These are phyloP conservation scores for Pleurotus cornucopiae DNA, from an alignment of 768 basidiomycete species.

Conservation along the genomic window DNA sequence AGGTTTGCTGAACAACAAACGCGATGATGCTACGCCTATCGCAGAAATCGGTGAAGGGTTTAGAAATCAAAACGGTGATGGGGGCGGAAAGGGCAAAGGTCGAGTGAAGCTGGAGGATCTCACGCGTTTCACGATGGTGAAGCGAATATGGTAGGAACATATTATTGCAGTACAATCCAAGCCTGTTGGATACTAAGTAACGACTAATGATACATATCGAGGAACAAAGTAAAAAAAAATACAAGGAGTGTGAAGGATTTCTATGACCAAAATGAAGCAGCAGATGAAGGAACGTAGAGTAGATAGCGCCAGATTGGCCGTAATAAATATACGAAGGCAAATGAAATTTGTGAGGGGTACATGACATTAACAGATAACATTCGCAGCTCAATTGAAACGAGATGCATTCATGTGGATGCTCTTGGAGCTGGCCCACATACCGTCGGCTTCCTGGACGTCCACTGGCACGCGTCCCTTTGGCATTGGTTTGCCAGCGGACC, in stretches of 20 bases:
- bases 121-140: slow-evolving; percentile 94
- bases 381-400: not conserved
- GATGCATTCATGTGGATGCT: not conserved
- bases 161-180: too few species aligned
- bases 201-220: too few species aligned
- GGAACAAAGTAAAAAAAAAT: too few species aligned
- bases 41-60: slow-evolving; percentile 71
- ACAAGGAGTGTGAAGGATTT: too few species aligned
- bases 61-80: slow-evolving; percentile 18
- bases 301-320: too few species aligned
- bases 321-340: not conserved
- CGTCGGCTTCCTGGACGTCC: not conserved
- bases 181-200: too few species aligned
- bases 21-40: slow-evolving; percentile 63
- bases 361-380: too few species aligned
- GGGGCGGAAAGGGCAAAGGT: slow-evolving; percentile 43
- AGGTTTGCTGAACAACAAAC: slow-evolving; percentile 58
- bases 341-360: not conserved
- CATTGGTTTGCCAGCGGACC: not conserved
- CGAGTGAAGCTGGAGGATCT: slow-evolving; percentile 81
- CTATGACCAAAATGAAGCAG: too few species aligned
- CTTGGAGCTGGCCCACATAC: not conserved
- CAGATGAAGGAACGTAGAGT: too few species aligned
- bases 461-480: not conserved
- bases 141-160: slow-evolving; percentile 65